These are phyloP conservation scores for Pisolithus albus DNA, from an alignment of 768 basidiomycete species.

Conservation along the genomic window DNA sequence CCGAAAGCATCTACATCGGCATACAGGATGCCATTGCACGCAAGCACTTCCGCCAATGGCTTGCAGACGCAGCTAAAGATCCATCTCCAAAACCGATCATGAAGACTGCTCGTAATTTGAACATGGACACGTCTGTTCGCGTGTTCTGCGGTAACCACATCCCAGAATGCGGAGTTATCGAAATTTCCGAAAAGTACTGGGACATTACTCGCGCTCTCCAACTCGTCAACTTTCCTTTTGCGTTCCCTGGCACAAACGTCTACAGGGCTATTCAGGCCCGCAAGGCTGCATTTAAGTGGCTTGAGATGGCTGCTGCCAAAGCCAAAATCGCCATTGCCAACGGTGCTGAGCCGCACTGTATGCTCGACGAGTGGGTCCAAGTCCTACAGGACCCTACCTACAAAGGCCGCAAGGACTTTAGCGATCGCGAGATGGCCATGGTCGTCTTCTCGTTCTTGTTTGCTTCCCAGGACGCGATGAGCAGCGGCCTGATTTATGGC, in stretches of 20 bases:
- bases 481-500: conserved; percentile 88
- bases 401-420: conserved; percentile 83
- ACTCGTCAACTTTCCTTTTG: conserved; percentile 97
- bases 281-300: conserved; percentile 75
- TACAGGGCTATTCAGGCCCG: conserved; percentile 90
- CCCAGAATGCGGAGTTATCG: conserved; percentile 64
- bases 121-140: conserved; percentile 95
- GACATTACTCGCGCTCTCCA: conserved; percentile 90
- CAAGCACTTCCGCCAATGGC: conserved; percentile 70
- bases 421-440: conserved; percentile 93
- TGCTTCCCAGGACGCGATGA: conserved; percentile 97
- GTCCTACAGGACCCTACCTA: conserved; percentile 55
- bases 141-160: conserved; percentile 95
- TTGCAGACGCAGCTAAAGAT: conserved; percentile 45
- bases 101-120: conserved; percentile 87
- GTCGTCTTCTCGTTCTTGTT: conserved; percentile 96
- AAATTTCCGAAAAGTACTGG: conserved; percentile 95
- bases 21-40: conserved; percentile 82
- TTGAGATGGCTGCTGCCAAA: conserved; percentile 69
- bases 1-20: conserved; percentile 65
- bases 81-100: conserved; percentile 57
- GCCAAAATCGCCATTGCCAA: conserved; percentile 79
- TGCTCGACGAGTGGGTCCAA: conserved; percentile 89
- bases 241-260: conserved; percentile 93
- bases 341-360: conserved; percentile 76